Base-by-base conservation (phyloP, 345 rosid species). In the Syzygium grande region DNA sequence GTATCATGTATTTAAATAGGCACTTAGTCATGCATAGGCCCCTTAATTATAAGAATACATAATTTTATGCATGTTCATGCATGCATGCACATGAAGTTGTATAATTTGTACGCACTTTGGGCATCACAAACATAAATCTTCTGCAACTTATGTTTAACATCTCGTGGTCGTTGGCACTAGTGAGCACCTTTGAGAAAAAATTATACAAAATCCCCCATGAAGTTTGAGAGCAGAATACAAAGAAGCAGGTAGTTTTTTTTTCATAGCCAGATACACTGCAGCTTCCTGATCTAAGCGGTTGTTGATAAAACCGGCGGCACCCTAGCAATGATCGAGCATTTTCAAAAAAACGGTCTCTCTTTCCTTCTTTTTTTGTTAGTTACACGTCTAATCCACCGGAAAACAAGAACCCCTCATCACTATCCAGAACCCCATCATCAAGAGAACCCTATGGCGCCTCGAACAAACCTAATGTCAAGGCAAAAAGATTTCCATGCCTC, bases 141-240 rank as follows among this genome's bases (percentile, higher is more conserved):
- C 46, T 6, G 46, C 46, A 43, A 43, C 46, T 43, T 43, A 43
- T 43, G 46, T 43, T 43, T 51, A 51, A 51, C 2, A 51, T 51
- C 51, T 51, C 51, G 11, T 51, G 51, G 51, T 51, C 11, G 51
- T 51, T 8, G 51, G 51, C 51, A 11, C 11, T 51, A 1, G 13
- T 0, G 13, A 23, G 61, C 2, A 0, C 1, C n/a, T 0, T 23
- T 23, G 0, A 56, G n/a, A 23, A 56, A 0, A 23, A 23, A 23
- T 0, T 9, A 9, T 0, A 23, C 9, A 5, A 56, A 56, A 56
- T 56, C 23, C 23, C 0, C 0, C 0, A 9, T 56, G 13, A 9
- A 56, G 23, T 22, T 30, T 0, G 19, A 30, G 46, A 17, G 9
- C 6, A 1, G 46, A 55, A 22, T 21, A 55, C 59, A 55, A 21